A percentile compares a stretch with the other conserved stretches of the same genome.
These are phyloP conservation scores for Podila clonocystis DNA, from an alignment of 192 early-diverging fungal genomes.

Conservation along the genomic window DNA sequence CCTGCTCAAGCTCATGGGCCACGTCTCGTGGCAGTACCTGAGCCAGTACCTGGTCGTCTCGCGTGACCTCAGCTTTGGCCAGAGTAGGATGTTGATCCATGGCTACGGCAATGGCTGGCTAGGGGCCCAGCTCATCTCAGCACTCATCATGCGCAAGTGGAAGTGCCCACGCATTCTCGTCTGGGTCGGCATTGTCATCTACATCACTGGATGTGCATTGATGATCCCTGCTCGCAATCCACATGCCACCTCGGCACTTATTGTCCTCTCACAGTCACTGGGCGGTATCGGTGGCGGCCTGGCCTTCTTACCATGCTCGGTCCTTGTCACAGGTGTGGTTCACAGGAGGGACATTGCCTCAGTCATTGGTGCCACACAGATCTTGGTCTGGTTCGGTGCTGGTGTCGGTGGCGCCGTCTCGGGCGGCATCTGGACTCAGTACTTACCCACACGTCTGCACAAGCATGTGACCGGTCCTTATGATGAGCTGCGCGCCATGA, in stretches of 20 bases:
- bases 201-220: neutral
- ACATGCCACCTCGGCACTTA: neutral
- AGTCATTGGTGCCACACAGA: neutral
- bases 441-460: neutral
- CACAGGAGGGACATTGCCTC: conserved; percentile 4
- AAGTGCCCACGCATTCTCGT: neutral
- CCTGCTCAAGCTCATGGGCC: neutral
- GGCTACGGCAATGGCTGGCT: neutral
- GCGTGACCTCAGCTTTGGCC: conserved; percentile 1
- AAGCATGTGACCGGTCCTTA: neutral
- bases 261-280: neutral
- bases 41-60: neutral
- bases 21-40: neutral
- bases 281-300: neutral
- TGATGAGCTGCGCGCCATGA: neutral
- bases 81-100: neutral
- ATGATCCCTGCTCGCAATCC: conserved; percentile 2
- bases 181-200: neutral
- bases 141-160: neutral
- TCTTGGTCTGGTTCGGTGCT: neutral
- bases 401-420: neutral
- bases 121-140: neutral
- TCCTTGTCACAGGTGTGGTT: conserved; percentile 1
- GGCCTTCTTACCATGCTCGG: neutral
- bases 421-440: conserved; percentile 3